These are phyloP conservation scores for Lojkania enalia DNA, from an alignment of 2,329 filamentous ascomycete species.

Conservation along the genomic window DNA sequence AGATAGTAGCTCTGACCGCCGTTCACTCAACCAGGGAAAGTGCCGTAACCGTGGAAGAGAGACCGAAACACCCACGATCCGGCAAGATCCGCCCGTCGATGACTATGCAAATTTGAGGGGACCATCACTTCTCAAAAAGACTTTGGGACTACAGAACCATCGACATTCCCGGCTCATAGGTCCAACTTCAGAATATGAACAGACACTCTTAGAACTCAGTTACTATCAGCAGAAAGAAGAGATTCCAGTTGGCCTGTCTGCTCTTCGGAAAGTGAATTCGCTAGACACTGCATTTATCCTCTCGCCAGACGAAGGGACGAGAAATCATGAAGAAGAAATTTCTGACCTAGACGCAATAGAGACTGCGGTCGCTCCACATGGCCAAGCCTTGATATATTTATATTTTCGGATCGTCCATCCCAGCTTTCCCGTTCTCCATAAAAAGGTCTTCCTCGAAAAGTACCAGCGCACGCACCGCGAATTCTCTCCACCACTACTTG, in stretches of 20 bases:
- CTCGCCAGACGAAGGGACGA: conserved; percentile 30
- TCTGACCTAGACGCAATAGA: conserved; percentile 70
- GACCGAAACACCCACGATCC: conserved; percentile 22
- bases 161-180: conserved; percentile 36
- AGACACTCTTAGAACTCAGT: conserved; percentile 25
- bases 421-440: conserved; percentile 62
- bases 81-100: conserved; percentile 30
- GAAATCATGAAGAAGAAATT: conserved; percentile 36
- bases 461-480: conserved; percentile 61
- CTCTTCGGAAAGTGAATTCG: conserved; percentile 30
- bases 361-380: conserved; percentile 69
- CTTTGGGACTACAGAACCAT: conserved; percentile 38
- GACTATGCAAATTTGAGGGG: conserved; percentile 41
- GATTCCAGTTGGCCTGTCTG: conserved; percentile 16
- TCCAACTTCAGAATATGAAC: conserved; percentile 35
- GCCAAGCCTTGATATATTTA: conserved; percentile 69
- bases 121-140: conserved; percentile 40
- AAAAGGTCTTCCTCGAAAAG: conserved; percentile 65
- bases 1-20: conserved; percentile 3
- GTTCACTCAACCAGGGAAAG: too few relatives aligned
- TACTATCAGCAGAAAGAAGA: conserved; percentile 15
- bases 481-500: conserved; percentile 62
- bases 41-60: too few relatives aligned
- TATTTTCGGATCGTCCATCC: conserved; percentile 70
- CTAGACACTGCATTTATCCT: conserved; percentile 30